phyloP scores from a whole-genome alignment of 768 basidiomycete species.

The Botryobasidium botryosum region DNA sequence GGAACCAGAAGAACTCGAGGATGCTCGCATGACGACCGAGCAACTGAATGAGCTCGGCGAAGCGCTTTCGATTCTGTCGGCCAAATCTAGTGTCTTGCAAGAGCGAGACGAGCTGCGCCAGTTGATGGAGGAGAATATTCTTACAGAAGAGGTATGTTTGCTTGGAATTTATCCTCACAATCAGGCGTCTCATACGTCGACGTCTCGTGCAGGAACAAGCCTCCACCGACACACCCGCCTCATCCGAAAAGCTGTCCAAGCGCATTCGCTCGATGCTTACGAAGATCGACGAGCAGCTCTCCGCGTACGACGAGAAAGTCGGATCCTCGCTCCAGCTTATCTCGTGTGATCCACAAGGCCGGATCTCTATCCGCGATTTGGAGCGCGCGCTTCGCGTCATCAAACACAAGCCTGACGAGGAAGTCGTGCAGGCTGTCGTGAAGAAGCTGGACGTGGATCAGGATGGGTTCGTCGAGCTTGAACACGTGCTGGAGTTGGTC shows the following conservation, averaged over 20 bases:
- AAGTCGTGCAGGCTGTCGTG: constrained; percentile 70
- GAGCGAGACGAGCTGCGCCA: constrained; percentile 82
- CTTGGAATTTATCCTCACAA: too few species aligned
- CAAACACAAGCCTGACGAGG: constrained; percentile 82
- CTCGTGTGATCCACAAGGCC: constrained; percentile 68
- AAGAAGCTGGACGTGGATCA: constrained; percentile 92
- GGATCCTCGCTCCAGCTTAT: constrained; percentile 76
- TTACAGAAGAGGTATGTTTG: constrained; percentile 64
- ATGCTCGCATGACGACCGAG: constrained; percentile 94
- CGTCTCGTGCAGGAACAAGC: background rate
- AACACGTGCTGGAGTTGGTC: constrained; percentile 82
- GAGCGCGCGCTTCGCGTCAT: constrained; percentile 85
- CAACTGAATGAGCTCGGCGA: constrained; percentile 89
- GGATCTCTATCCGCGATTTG: constrained; percentile 77
- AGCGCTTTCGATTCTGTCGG: constrained; percentile 76
- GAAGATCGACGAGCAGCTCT: constrained; percentile 83
- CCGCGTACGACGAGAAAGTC: constrained; percentile 80
- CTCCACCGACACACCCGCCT: constrained; percentile 24
- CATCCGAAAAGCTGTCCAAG: constrained; percentile 77
- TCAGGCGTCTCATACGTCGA: background rate
- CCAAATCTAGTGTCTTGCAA: constrained; percentile 88
- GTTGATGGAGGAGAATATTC: constrained; percentile 88
- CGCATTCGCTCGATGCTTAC: constrained; percentile 90
- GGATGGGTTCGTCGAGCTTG: constrained; percentile 88
- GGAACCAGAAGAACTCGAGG: constrained; percentile 27